Percentiles rank a stretch among this genome's conserved stretches.
Conservation (phyloP, 129 eudicot genomes). For the Dittrichia graveolens region DNA sequence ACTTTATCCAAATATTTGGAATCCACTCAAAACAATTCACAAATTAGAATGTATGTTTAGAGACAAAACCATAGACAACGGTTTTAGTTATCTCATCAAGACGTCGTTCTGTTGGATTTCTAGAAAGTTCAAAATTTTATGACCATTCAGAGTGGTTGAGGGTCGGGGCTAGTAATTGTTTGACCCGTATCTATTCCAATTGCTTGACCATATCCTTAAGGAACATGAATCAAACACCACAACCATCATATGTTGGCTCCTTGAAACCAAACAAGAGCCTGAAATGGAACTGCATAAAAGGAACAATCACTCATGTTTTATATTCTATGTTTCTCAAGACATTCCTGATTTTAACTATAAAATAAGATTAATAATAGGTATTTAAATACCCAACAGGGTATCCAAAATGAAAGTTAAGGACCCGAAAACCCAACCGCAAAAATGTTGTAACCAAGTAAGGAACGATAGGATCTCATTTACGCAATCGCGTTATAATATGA, state of each 20-base stretch:
- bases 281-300: not conserved
- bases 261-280: slow-evolving; percentile 14
- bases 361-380: too few relatives aligned
- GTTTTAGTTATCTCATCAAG: too few relatives aligned
- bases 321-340: not conserved
- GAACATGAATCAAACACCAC: not conserved
- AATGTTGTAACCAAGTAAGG: too few relatives aligned
- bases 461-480: too few relatives aligned
- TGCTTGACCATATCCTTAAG: not conserved
- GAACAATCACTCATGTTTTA: not conserved
- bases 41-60: not conserved
- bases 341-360: too few relatives aligned
- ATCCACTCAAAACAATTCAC: not conserved
- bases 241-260: not conserved
- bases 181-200: not conserved
- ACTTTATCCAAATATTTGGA: not conserved
- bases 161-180: not conserved
- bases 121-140: too few relatives aligned
- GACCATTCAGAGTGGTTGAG: not conserved
- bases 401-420: too few relatives aligned
- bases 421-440: too few relatives aligned
- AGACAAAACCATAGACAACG: too few relatives aligned
- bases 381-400: too few relatives aligned
- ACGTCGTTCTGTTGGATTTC: too few relatives aligned
- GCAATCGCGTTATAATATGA: too few relatives aligned